Evolutionary conservation across 2,329 filamentous ascomycete genomes (phyloP).

Genomic region (Escovopsis weberi): DNA sequence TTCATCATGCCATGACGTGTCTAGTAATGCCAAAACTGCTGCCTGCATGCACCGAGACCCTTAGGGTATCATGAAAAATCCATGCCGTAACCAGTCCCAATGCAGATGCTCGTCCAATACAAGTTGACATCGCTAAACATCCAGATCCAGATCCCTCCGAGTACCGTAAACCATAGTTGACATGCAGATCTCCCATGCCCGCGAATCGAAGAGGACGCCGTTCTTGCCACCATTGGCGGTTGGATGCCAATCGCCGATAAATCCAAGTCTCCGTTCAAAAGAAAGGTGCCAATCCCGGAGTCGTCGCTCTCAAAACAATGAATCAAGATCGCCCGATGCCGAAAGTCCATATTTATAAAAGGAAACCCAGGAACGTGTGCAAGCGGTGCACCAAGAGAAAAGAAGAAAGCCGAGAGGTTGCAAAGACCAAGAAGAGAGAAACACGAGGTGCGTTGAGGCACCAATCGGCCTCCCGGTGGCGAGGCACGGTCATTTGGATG

Average conservation of each 20-base stretch:
- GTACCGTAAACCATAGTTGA: slow-evolving; percentile 7
- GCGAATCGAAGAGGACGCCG: neutral
- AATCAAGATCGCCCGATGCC: too few relatives aligned
- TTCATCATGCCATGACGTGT: neutral
- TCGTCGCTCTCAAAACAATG: too few relatives aligned
- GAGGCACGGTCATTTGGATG: too few relatives aligned
- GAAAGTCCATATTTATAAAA: too few relatives aligned
- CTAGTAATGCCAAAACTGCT: slow-evolving; percentile 1
- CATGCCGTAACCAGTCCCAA: slow-evolving; percentile 16
- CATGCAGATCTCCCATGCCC: slow-evolving; percentile 6
- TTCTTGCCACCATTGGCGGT: neutral
- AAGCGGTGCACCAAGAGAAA: neutral
- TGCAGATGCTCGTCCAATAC: slow-evolving; percentile 14
- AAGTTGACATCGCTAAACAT: slow-evolving; percentile 12
- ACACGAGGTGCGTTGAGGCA: too few relatives aligned
- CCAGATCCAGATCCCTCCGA: slow-evolving; percentile 10
- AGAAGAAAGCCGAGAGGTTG: neutral
- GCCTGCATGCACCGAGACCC: slow-evolving; percentile 10
- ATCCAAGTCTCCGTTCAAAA: too few relatives aligned
- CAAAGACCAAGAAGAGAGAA: neutral
- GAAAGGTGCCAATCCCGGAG: too few relatives aligned
- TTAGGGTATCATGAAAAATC: slow-evolving; percentile 21
- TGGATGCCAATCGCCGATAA: too few relatives aligned
- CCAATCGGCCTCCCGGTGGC: too few relatives aligned
- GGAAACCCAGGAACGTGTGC: neutral